Evolutionary conservation across 169 alveolate genomes (phyloP), one percentile per base, ranked within the genome.

Genomic region (Plasmodium ovale): DNA sequence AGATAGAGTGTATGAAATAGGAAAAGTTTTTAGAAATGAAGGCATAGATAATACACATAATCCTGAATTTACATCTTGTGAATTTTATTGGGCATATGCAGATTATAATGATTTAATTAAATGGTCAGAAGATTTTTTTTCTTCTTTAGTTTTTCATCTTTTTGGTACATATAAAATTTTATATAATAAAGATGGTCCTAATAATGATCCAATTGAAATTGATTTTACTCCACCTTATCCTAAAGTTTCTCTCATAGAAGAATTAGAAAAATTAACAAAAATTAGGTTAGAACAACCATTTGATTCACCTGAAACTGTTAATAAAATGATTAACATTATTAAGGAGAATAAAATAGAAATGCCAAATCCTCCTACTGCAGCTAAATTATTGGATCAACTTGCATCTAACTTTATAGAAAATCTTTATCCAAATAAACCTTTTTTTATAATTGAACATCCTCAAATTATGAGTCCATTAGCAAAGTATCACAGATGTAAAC

Each of bases 11-110:
- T 99, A 95, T 88, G 99, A 99, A 95, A 98, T 99, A 39, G 99
- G 99, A 51, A 97, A 98, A 90, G 97, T 98, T 90, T 99, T 99
- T 94, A 97, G 99, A 88, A 99, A 99, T 90, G 99, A 99, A 94
- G 98, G 99, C 5, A 98, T 98, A 85, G 99, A 98, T 92, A 89
- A 97, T 85, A 97, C 99, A 7, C 99, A 99, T 94, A 98, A 99
- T 91, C 99, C 99, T 23, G 99, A 99, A 93, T 99, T 98, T 95
- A 99, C 99, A 0, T 97, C 99, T 44, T 94, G 98, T 90, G 99
- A 99, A 91, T 97, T 98, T 90, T 99, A 99, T 95, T 92, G 94
- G 94, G 97, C 99, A 49, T 97, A 98, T 89, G 99, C 99, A 21
- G 99, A 98, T 92, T 98, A 97, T 95, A 88, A 97, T 62, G 99